These are phyloP conservation scores for Daedaleopsis nitida DNA, from an alignment of 768 basidiomycete genomes.

Conservation along the genomic window DNA sequence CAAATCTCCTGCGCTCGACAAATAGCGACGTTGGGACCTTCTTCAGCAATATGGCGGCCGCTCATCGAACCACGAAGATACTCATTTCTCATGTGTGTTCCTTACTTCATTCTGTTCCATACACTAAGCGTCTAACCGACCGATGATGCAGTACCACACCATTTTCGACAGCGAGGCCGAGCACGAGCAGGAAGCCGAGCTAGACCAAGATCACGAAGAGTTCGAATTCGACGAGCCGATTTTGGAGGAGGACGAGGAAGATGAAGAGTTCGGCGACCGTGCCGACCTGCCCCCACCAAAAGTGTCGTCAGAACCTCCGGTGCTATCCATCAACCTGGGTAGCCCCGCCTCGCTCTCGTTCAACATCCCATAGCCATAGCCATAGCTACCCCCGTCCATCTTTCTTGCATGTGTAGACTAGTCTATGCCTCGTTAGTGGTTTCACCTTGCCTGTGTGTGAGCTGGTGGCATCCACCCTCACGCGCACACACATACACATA, in stretches of 20 bases:
- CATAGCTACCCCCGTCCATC: background rate
- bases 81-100: constrained; percentile 72
- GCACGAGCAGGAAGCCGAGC: constrained; percentile 40
- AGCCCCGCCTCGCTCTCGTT: constrained; percentile 24
- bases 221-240: constrained; percentile 69
- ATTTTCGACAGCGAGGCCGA: constrained; percentile 63
- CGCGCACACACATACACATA: too few species aligned
- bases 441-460: too few species aligned
- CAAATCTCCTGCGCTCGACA: constrained; percentile 75
- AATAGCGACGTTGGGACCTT: constrained; percentile 79
- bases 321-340: constrained; percentile 23
- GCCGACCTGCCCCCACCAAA: constrained; percentile 14
- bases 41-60: constrained; percentile 77
- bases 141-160: constrained; percentile 39
- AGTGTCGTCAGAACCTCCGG: constrained; percentile 19
- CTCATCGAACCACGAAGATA: constrained; percentile 74
- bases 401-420: background rate
- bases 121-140: constrained; percentile 33
- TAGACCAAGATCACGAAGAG: constrained; percentile 64
- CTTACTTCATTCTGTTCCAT: background rate
- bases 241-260: constrained; percentile 66
- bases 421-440: background rate
- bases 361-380: constrained; percentile 14
- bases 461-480: too few species aligned
- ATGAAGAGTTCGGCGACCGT: constrained; percentile 23